Base-by-base conservation (phyloP, 106 monocot species). In the Alisma plantagoaquatica region DNA sequence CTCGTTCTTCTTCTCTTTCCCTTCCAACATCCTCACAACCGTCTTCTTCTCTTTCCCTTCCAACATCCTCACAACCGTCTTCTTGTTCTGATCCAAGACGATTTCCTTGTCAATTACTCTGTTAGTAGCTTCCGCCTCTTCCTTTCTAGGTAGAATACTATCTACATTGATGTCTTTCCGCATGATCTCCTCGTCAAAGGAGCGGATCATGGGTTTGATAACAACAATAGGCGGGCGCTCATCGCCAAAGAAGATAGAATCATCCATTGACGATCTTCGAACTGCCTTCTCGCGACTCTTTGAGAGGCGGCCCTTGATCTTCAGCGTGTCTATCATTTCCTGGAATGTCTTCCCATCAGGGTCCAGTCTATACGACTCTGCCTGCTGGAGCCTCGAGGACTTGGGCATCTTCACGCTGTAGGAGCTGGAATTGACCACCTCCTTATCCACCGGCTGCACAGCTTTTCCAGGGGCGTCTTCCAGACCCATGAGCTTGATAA, bases 401-500 rank as follows among this genome's bases (percentile, higher is more conserved):
- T n/a, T n/a, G n/a, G n/a, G n/a, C n/a, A n/a, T n/a, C n/a, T n/a
- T n/a, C n/a, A n/a, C n/a, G n/a, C n/a, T n/a, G n/a, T n/a, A n/a
- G n/a, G n/a, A n/a, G n/a, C n/a, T n/a, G n/a, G n/a, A n/a, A n/a
- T n/a, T n/a, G n/a, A n/a, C n/a, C n/a, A n/a, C n/a, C n/a, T 54
- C 48, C 53, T 49, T 33, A 18, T 28, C 54, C 20, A 30, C 6
- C 16, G 20, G 19, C 30, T 51, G 33, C 24, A 25, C 27, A 15
- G n/a, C 23, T 32, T 31, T 49, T 27, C 25, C 35, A 11, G 82
- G 66, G 15, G 59, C 35, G 45, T 69, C 75, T 45, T 75, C 77
- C 14, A 87, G 55, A 18, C 87, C 87, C 87, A 87, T 87, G 9
- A 87, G 75, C 69, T 73, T 87, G 23, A 72, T 82, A 50, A 87